phyloP scores from a whole-genome alignment of 1,284 basidiomycete species.

The Naganishia albida region DNA sequence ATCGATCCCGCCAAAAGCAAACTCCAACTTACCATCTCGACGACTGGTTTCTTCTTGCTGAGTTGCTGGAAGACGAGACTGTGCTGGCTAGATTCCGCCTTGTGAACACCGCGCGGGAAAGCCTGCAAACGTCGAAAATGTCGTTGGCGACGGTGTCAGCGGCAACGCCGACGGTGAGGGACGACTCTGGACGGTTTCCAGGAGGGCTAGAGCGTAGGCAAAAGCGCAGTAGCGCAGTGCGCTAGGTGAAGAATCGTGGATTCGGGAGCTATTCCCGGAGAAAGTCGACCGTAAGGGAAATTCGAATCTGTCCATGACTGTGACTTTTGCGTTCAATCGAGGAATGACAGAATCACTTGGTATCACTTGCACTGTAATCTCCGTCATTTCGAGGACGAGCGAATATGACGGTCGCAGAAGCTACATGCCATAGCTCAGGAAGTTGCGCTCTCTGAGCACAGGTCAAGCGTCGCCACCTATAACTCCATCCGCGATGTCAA shows the following conservation, averaged over 20 bases:
- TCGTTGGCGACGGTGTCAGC: constrained; percentile 5
- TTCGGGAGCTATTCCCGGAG: too few species aligned
- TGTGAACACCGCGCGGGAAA: background rate
- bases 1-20: constrained; percentile 6
- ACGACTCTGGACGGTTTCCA: constrained; percentile 24
- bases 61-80: constrained; percentile 31
- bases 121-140: background rate
- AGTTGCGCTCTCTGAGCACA: too few species aligned
- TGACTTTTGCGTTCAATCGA: too few species aligned
- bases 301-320: constrained; percentile 16
- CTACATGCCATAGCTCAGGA: too few species aligned
- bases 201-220: background rate
- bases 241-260: too few species aligned
- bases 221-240: constrained; percentile 15
- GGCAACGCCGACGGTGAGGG: constrained; percentile 12
- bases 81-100: background rate
- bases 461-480: too few species aligned
- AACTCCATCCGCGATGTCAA: too few species aligned
- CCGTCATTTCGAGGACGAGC: too few species aligned
- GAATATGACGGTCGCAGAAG: too few species aligned
- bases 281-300: too few species aligned
- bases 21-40: constrained; percentile 30
- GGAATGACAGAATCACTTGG: too few species aligned
- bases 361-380: too few species aligned
- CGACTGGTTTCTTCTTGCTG: constrained; percentile 32